Evolutionary conservation across 1,284 basidiomycete species (phyloP), one percentile per base, ranked within the genome.

Genomic region (Thecaphora thlaspeos): DNA sequence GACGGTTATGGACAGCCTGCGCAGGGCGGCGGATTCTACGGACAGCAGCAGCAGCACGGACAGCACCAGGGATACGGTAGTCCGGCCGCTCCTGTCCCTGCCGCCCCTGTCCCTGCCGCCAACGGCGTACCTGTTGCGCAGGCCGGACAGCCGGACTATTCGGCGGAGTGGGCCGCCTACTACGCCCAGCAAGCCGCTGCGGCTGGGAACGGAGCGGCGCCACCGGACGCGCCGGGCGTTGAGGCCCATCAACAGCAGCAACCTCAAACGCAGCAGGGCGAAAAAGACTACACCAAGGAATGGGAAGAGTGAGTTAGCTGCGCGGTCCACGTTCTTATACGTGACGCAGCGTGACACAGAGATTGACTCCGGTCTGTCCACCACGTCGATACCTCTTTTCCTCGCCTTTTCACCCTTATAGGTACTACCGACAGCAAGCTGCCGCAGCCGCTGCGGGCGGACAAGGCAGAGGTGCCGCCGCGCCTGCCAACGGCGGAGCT

Each of bases 151-250:
- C 64, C 55, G 18, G 72, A 75, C 55, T 75, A 75, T 43, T 65
- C 70, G 15, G 69, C 73, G n/a, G 72, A 75, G 45, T 75, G 74
- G 74, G 74, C 74, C 15, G 70, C 74, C 0, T 76, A 76, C 45
- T 76, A 76, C 37, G 71, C 71, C 0, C 66, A 65, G 7, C 66
- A 72, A 22, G 68, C n/a, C n/a, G n/a, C 65, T 2, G 70, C 64
- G 0, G 51, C 55, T 10, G 51, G 48, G 0, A 49, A 45, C n/a
- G 63, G 46, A 12, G 46, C 62, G 18, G 48, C 51, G 18, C 53
- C 43, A 4, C 44, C 62, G 18, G 48, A 49, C 23, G 55, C 43
- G 8, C 50, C 45, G 2, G 49, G n/a, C 10, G 56, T 41, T 3
- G 43, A 50, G 17, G 46, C 41, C 22, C 34, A 22, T 12, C 49